These are phyloP conservation scores for Tremella fuciformis DNA, from an alignment of 768 basidiomycete species.

Conservation along the genomic window DNA sequence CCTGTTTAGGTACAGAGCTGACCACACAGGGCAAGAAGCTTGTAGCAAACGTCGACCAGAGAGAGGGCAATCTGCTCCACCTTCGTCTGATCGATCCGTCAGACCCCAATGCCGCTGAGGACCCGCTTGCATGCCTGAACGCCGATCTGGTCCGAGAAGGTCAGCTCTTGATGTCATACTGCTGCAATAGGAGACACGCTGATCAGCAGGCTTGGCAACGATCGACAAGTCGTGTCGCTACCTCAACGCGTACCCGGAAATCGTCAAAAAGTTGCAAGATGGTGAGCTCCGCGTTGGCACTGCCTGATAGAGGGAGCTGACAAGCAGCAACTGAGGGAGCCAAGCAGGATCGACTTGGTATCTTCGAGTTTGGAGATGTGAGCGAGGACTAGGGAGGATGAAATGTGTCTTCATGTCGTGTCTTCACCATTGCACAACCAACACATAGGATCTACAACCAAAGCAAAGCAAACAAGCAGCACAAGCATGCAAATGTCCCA, in stretches of 20 bases:
- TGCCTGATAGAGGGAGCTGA: too few relatives aligned
- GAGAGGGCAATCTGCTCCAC: conserved; percentile 73
- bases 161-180: conserved; percentile 21
- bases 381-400: conserved; percentile 43
- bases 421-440: too few relatives aligned
- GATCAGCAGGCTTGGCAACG: conserved; percentile 43
- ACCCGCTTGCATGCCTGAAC: conserved; percentile 78
- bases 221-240: conserved; percentile 49
- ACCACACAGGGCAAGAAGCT: conserved; percentile 71
- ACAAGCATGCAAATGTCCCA: not conserved
- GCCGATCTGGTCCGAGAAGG: conserved; percentile 86
- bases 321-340: conserved; percentile 48
- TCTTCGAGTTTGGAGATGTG: conserved; percentile 52
- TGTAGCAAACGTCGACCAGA: conserved; percentile 90
- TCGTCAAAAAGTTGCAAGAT: conserved; percentile 43
- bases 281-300: conserved; percentile 34
- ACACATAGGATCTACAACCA: too few relatives aligned
- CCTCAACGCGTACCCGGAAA: conserved; percentile 44
- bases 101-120: conserved; percentile 65
- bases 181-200: not conserved
- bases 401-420: not conserved
- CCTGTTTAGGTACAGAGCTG: not conserved
- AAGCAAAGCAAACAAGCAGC: conserved; percentile 6
- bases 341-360: conserved; percentile 49
- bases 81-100: conserved; percentile 87